Evolutionary conservation across 2,329 filamentous ascomycete species (phyloP), one percentile per base, ranked within the genome.

Genomic region (Monilinia fructicola): DNA sequence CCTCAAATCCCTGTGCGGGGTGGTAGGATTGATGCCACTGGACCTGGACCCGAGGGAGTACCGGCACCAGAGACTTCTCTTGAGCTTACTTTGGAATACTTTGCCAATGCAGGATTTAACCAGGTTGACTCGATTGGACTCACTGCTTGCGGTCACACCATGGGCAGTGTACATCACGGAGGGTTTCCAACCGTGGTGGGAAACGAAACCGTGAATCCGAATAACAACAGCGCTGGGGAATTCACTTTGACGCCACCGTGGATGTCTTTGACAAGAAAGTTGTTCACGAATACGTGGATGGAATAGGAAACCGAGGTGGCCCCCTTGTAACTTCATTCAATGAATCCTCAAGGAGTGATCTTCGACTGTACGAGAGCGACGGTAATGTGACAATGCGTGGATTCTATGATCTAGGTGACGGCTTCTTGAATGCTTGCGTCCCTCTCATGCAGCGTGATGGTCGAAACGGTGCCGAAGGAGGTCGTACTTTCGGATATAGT

Each of bases 371-470:
- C 74, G 82, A 77, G 70, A 79, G 80, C 7, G 85, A 88, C 71
- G 74, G 76, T 3, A 87, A 88, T 73, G 79, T 74, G 18, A 88
- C 86, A 4, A 81, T 87, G 73, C 74, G 73, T 10, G 75, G 78
- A 2, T 73, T 88, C 76, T 73, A 78, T 5, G 78, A 82, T 54
- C 72, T 79, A 0, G 73, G 79, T 0, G 70, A 76, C 0, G 75
- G 73, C 11, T 87, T 85, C 76, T 74, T 77, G 28, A 77, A 73
- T 42, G 77, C 78, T 26, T 88, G 86, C 74, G 77, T 79, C 68
- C 77, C 72, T 10, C 78, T 87, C 4, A 76, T 88, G 42, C 81
- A 84, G 73, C 83, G 83, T 71, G n/a, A 83, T 88, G 85, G 83
- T 87, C 67, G 83, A 88, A 14, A 80, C 82, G 2, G 85, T 87